Evolutionary conservation across 2,329 filamentous ascomycete genomes (phyloP).

Genomic region (Simplicillium aogashimaense): DNA sequence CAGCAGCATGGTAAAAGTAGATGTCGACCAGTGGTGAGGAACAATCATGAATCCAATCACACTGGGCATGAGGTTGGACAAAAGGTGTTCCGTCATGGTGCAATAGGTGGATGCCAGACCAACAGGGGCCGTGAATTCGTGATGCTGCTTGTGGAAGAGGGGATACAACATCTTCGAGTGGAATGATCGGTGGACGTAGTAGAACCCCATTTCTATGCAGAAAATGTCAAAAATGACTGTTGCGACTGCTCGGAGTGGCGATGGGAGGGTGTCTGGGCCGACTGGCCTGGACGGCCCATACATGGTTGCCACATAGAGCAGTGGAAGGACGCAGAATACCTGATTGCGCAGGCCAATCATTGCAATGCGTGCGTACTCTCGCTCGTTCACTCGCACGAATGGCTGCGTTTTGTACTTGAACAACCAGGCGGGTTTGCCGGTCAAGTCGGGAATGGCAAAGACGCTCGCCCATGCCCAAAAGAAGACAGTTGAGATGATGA

Average conservation of each 20-base stretch:
- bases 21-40: conserved; percentile 9
- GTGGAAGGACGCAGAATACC: conserved; percentile 15
- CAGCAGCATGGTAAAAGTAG: conserved; percentile 8
- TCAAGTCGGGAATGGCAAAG: conserved; percentile 27
- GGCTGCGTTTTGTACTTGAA: conserved; percentile 39
- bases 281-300: neutral
- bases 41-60: conserved; percentile 16
- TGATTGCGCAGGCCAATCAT: conserved; percentile 33
- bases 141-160: conserved; percentile 39
- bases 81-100: conserved; percentile 38
- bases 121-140: conserved; percentile 40
- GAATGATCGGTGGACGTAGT: conserved; percentile 38
- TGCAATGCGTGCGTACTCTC: conserved; percentile 7
- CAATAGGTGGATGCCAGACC: conserved; percentile 40
- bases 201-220: conserved; percentile 32
- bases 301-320: neutral
- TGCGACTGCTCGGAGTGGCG: conserved; percentile 1
- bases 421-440: conserved; percentile 29
- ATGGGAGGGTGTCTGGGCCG: conserved; percentile 3
- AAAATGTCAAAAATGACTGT: conserved; percentile 8
- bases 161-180: conserved; percentile 33
- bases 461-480: conserved; percentile 27
- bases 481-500: conserved; percentile 24
- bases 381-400: conserved; percentile 18
- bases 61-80: conserved; percentile 38